phyloP scores from a whole-genome alignment of 805 yeast species.

The Myxozyma udenii region DNA sequence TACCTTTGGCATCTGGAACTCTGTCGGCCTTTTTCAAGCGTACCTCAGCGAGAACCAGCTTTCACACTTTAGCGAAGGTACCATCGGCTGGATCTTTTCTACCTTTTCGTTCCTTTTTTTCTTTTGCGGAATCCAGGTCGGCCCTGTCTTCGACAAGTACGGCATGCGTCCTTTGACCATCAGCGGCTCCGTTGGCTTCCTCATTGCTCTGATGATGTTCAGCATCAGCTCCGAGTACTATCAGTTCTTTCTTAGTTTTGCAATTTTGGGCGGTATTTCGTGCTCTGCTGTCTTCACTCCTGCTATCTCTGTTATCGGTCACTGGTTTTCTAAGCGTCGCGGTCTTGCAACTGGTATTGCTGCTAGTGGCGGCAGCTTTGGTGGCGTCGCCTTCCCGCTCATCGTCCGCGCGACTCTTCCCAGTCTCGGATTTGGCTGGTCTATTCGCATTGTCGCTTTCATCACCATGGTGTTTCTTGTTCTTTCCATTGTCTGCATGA shows the following conservation, averaged over 20 bases:
- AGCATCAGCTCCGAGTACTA: slow-evolving; percentile 51
- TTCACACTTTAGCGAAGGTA: slow-evolving; percentile 44
- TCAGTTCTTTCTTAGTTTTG: slow-evolving; percentile 59
- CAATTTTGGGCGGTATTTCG: slow-evolving; percentile 50
- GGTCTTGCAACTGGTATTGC: slow-evolving; percentile 62
- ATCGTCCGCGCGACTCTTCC: slow-evolving; percentile 47
- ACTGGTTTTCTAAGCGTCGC: slow-evolving; percentile 57
- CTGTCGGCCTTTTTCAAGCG: slow-evolving; percentile 62
- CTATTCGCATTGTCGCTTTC: slow-evolving; percentile 51
- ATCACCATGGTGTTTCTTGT: slow-evolving; percentile 36
- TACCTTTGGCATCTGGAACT: slow-evolving; percentile 62
- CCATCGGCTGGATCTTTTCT: slow-evolving; percentile 67
- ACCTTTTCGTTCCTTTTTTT: slow-evolving; percentile 40
- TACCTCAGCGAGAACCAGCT: slow-evolving; percentile 57
- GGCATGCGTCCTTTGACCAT: slow-evolving; percentile 50
- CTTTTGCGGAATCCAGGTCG: slow-evolving; percentile 47
- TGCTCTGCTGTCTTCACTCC: slow-evolving; percentile 50
- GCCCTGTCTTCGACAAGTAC: slow-evolving; percentile 59
- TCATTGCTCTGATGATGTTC: slow-evolving; percentile 51
- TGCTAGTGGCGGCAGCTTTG: slow-evolving; percentile 63
- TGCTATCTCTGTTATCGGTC: slow-evolving; percentile 53
- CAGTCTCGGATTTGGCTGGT: slow-evolving; percentile 58
- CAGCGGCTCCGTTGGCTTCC: slow-evolving; percentile 46
- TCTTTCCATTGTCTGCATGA: slow-evolving; percentile 39
- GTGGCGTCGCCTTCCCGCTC: slow-evolving; percentile 62